Evolutionary conservation across 208 protist species (phyloP), one percentile per base, ranked within the genome.

Genomic region (Spongospora subterranea): DNA sequence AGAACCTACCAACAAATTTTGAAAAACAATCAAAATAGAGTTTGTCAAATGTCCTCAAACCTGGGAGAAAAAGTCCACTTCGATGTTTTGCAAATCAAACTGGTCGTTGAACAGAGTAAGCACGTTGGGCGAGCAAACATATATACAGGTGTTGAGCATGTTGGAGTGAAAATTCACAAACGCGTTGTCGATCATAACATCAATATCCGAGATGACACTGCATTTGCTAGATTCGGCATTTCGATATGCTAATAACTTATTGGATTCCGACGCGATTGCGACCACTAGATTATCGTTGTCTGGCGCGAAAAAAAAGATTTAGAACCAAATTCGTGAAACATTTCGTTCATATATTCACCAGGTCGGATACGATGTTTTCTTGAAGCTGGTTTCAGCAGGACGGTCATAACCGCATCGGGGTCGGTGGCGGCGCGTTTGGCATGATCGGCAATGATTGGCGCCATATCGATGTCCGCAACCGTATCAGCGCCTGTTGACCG

Each of bases 51-150:
- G 6, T 13, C n/a, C n/a, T 6, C 71, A 17, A 13, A 82, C 71
- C 71, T 82, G 71, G 6, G 71, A 35, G 40, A 82, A 82, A 35
- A 82, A 43, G n/a, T 82, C 71, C 17, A 17, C 13, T n/a, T 82
- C 71, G 40, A 82, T 82, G 71, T 82, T 82, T 35, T 82, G 71
- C 71, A 82, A 17, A n/a, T 82, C 71, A n/a, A 82, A 82, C 71
- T 82, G 71, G 40, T 82, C 71, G n/a, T 35, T 43, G 40, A 82
- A 82, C 71, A 82, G 71, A n/a, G n/a, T 43, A 6, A 82, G 71
- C 13, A 82, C 71, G 40, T 6, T n/a, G 40, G 71, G n/a, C 71
- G 71, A 82, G 71, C 71, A 82, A 6, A 82, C 40, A 82, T 82
- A 82, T 6, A 82, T 82, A n/a, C n/a, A 82, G 6, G 71, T 82